Evolutionary conservation across 371 early-diverging fungal species (phyloP).

Genomic region (Haplosporangium sp.): DNA sequence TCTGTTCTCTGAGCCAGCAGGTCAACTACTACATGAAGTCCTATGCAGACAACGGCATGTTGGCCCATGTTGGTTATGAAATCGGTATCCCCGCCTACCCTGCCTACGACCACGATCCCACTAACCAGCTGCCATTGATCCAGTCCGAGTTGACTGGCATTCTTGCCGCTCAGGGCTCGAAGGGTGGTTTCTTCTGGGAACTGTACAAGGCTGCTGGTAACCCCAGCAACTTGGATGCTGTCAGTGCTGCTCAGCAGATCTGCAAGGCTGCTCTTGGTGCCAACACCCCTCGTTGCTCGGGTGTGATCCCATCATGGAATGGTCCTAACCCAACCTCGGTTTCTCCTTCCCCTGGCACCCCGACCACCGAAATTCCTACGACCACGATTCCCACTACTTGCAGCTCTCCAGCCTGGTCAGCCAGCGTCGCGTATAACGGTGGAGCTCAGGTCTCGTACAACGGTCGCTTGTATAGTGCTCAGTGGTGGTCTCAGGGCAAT

Average conservation of each 20-base stretch:
- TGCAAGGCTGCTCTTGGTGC: conserved; percentile 56
- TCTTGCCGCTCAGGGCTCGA: conserved; percentile 43
- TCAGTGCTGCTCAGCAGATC: conserved; percentile 45
- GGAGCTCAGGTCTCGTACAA: conserved; percentile 61
- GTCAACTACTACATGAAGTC: conserved; percentile 55
- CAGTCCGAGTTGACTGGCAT: conserved; percentile 46
- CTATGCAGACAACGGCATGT: conserved; percentile 45
- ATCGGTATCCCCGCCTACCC: conserved; percentile 56
- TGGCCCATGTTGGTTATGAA: conserved; percentile 52
- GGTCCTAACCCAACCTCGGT: conserved; percentile 20
- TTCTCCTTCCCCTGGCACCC: conserved; percentile 5
- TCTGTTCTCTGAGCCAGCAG: conserved; percentile 47
- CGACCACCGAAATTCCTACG: background rate
- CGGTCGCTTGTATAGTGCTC: conserved; percentile 47
- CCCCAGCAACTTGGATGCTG: conserved; percentile 37
- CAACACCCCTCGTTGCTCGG: conserved; percentile 50
- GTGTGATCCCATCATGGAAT: conserved; percentile 40
- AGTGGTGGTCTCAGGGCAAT: conserved; percentile 58
- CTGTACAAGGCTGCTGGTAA: conserved; percentile 44
- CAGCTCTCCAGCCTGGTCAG: conserved; percentile 48
- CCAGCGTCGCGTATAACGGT: conserved; percentile 54
- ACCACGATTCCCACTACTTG: conserved; percentile 32
- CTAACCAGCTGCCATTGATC: conserved; percentile 51
- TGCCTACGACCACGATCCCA: conserved; percentile 41
- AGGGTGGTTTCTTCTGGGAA: conserved; percentile 57